Base-by-base conservation (phyloP, 2,329 filamentous ascomycete species). In the Fusarium beomiforme region DNA sequence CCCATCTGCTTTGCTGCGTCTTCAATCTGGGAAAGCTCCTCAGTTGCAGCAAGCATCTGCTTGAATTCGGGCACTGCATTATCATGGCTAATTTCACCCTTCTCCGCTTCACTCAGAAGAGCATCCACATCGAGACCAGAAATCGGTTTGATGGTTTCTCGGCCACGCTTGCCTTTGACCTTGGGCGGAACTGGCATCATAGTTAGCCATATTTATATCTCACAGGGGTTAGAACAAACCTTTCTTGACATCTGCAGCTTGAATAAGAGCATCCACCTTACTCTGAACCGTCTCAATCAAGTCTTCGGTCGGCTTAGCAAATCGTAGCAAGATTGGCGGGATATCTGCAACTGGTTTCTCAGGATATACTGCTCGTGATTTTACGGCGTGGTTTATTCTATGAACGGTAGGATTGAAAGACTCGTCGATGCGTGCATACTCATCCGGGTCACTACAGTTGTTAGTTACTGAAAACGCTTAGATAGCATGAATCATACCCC, bases 1-100 rank as follows among this genome's bases (percentile, higher is more conserved):
- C 87, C 89, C 88, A 98, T 92, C 77, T 97, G 93, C 70, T 90
- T 89, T 9, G 90, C 86, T 2, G 92, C 92, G 21, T 91, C 87
- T 65, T 89, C 85, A 57, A 97, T 88, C 6, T 87, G 85, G 3
- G 87, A 83, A 2, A 91, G 83, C 31, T 90, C 87, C 10, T 89
- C 86, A 0, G 91, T 86, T 3, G 83, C 82, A 3, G 85, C 85
- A 19, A 98, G 85, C 6, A 91, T 87, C 79, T 94, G 93, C 78
- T 95, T 97, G 87, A 97, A 98, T 65, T 95, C 93, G 0, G 96
- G 94, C 8, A 98, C 90, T 2, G 95, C 90, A 70, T 98, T 98
- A 13, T 91, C 87, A 0, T 87, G 79, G 4, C 85, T 84, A 24
- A 90, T 85, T n/a, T 72, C 72, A 8, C 71, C 75, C 59, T 82